Base-by-base conservation (phyloP, 2,329 filamentous ascomycete genomes). In the Pseudogymnoascus sp. region DNA sequence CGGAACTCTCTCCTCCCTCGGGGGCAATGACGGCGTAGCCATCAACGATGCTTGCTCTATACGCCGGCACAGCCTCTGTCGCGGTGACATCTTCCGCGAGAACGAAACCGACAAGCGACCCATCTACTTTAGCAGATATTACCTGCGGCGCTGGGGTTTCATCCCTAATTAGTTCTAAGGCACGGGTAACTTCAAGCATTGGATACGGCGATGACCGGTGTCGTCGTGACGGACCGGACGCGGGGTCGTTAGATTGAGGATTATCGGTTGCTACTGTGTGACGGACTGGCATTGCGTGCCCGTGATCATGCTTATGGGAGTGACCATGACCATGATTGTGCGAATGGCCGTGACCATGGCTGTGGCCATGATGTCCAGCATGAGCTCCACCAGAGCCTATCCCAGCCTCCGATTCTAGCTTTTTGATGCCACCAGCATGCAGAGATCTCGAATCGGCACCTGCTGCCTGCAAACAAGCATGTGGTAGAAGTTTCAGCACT, bases 11-110 rank as follows among this genome's bases (percentile, higher is more conserved):
- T 1, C 80, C 83, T 38, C 83, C 77, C 28, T 75, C 74, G 59
- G 81, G 79, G 5, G 83, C 86, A 35, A 92, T 84, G 0, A 95
- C 82, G 2, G 94, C 94, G 69, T 99, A 99, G 1, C 94, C 94
- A 71, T 99, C 94, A 0, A 99, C 94, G 38, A 96, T 97, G 70
- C 92, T 97, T 15, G 94, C 94, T 61, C 91, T 80, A 74, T 95
- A 99, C 0, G 92, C 94, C 0, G 94, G 94, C 0, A 99, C 94
- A 6, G 87, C 83, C 70, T 96, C 92, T 3, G 75, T 75, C 0
- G 94, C 90, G 37, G 78, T 82, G 21, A 99, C 86, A 65, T 95
- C 88, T 69, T 91, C 84, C 0, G 92, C 91, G 1, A 99, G 76
- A 0, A 97, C 86, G 7, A 81, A 83, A 6, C 90, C 90, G 1